A percentile compares a stretch with the other conserved stretches of the same genome.
phyloP scores from a whole-genome alignment of 495 filamentous ascomycete species.

The Bathelium albidoporum region DNA sequence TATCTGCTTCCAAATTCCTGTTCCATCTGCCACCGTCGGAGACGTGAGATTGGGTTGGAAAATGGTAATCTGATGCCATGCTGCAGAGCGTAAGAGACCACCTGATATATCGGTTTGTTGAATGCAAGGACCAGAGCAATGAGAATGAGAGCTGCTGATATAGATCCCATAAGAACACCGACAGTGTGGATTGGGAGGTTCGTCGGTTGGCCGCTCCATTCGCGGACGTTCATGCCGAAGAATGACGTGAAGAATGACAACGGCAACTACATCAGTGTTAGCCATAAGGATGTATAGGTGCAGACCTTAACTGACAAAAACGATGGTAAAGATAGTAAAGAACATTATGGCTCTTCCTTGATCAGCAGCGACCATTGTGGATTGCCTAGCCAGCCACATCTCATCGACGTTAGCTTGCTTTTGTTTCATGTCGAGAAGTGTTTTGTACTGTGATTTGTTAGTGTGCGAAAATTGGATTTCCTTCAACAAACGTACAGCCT shows the following conservation, averaged over 20 bases:
- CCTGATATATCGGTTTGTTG: neutral
- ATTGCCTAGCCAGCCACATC: constrained; percentile 2
- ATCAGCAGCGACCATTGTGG: neutral
- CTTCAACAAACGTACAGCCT: neutral
- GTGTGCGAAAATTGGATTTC: neutral
- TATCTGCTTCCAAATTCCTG: neutral
- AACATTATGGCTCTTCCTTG: neutral
- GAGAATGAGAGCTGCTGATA: neutral
- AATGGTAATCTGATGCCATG: neutral
- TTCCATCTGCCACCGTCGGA: too few species aligned
- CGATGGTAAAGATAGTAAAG: constrained; percentile 4
- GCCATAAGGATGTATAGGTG: constrained; percentile 10
- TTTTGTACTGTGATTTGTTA: neutral
- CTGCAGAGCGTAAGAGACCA: neutral
- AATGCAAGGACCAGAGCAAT: neutral
- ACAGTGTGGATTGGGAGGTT: neutral
- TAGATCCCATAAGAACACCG: neutral
- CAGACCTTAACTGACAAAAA: neutral
- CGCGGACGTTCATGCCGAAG: constrained; percentile 45
- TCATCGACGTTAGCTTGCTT: constrained; percentile 2
- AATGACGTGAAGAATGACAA: constrained; percentile 41
- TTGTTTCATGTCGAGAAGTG: constrained; percentile 2
- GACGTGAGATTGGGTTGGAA: neutral
- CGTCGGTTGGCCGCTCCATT: neutral
- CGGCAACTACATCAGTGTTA: constrained; percentile 43